Conservation (phyloP, 148 eudicot species). For the Heliosperma pusillum region DNA sequence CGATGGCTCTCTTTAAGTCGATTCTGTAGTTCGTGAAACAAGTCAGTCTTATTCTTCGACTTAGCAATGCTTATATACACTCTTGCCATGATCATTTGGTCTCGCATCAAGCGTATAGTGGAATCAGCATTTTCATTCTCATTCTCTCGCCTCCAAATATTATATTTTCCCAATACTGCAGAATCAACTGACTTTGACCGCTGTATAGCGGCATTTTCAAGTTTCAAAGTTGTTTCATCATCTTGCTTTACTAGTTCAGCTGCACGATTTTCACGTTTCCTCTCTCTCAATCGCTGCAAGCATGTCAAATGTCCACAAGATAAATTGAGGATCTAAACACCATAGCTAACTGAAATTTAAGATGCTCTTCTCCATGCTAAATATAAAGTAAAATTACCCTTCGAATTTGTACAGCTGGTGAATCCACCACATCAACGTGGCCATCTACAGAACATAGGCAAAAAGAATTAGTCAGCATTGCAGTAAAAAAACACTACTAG, state of each 20-base stretch:
- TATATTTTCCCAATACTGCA: slow-evolving; percentile 91
- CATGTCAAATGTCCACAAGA: slow-evolving; percentile 9
- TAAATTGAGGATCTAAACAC: slow-evolving; percentile 12
- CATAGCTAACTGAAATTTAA: slow-evolving; percentile 11
- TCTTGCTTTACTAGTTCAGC: slow-evolving; percentile 74
- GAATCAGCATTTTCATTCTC: slow-evolving; percentile 88
- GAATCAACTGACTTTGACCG: slow-evolving; percentile 92
- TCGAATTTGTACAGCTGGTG: slow-evolving; percentile 61
- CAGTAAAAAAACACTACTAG: not conserved
- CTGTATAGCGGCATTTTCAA: slow-evolving; percentile 94
- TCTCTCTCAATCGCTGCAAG: slow-evolving; percentile 74
- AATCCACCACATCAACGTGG: slow-evolving; percentile 47
- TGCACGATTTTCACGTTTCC: slow-evolving; percentile 74
- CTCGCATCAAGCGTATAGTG: slow-evolving; percentile 82
- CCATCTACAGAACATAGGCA: slow-evolving; percentile 38
- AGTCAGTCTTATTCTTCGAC: slow-evolving; percentile 62
- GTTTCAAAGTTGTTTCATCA: slow-evolving; percentile 73
- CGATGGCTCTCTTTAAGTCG: slow-evolving; percentile 92
- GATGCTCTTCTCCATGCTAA: slow-evolving; percentile 1
- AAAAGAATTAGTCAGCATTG: slow-evolving; percentile 9
- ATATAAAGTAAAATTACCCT: slow-evolving; percentile 49
- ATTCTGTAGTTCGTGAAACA: slow-evolving; percentile 72
- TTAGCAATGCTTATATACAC: slow-evolving; percentile 81
- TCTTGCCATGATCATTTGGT: slow-evolving; percentile 93
- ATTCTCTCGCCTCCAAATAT: slow-evolving; percentile 84